These are phyloP conservation scores for Cronartium ribicola DNA, from an alignment of 1,284 basidiomycete genomes.

Conservation along the genomic window DNA sequence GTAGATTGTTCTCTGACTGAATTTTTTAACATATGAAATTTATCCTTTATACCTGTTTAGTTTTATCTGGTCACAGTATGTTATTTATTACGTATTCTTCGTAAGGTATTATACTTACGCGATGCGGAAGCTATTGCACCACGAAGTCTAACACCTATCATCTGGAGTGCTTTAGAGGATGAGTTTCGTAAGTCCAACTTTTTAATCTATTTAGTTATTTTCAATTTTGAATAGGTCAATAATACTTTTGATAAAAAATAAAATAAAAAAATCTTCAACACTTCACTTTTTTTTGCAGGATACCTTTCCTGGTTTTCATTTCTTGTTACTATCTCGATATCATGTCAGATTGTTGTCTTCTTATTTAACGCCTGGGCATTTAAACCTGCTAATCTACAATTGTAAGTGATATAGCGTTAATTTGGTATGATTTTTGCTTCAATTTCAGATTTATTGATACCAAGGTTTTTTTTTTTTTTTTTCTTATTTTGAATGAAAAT, in stretches of 20 bases:
- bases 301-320: not conserved
- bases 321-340: not conserved
- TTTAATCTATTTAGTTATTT: not conserved
- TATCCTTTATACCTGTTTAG: not conserved
- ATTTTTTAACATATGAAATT: too few species aligned
- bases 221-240: not conserved
- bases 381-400: not conserved
- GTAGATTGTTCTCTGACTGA: not conserved
- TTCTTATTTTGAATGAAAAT: not conserved
- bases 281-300: not conserved
- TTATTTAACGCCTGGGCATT: not conserved
- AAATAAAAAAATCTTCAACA: not conserved
- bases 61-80: conserved; percentile 1
- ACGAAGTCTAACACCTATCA: not conserved
- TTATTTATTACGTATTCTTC: not conserved
- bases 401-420: too few species aligned
- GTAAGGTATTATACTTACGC: not conserved
- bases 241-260: not conserved
- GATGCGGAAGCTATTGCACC: not conserved
- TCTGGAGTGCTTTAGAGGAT: conserved; percentile 1
- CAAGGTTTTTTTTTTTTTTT: not conserved
- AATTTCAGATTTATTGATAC: not conserved
- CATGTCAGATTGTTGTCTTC: not conserved
- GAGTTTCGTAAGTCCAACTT: not conserved
- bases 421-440: too few species aligned